phyloP scores from a whole-genome alignment of 176 grass and related monocot genomes.

The Saccharum officinarum region DNA sequence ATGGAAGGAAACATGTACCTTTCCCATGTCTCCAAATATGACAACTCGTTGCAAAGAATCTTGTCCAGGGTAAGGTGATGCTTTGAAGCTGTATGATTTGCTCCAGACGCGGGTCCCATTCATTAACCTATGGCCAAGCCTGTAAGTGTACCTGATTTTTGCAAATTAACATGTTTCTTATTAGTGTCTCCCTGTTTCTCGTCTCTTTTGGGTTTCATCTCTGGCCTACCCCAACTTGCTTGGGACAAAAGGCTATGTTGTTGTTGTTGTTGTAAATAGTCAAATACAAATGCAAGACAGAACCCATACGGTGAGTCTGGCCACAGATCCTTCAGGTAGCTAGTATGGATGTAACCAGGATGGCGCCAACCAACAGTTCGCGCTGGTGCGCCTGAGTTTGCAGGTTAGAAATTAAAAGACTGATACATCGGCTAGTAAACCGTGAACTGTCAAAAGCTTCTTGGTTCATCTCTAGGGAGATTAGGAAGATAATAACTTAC shows the following conservation, averaged over 20 bases:
- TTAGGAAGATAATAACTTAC: conserved; percentile 31
- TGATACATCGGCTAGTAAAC: neutral
- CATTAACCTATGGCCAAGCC: conserved; percentile 66
- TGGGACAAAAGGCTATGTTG: too few relatives aligned
- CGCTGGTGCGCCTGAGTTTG: conserved; percentile 66
- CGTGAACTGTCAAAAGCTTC: conserved; percentile 4
- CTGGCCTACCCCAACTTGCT: neutral
- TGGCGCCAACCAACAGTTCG: conserved; percentile 92
- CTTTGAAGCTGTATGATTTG: conserved; percentile 68
- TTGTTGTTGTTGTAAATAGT: too few relatives aligned
- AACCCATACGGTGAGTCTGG: conserved; percentile 63
- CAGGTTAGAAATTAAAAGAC: conserved; percentile 16
- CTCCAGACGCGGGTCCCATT: conserved; percentile 72
- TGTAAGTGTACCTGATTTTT: conserved; percentile 73
- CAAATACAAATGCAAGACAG: conserved; percentile 7
- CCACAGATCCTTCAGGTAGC: conserved; percentile 91
- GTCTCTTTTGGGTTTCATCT: too few relatives aligned
- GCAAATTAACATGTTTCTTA: neutral
- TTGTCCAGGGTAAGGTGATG: conserved; percentile 86
- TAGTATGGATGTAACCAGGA: conserved; percentile 93
- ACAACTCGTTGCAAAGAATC: conserved; percentile 76
- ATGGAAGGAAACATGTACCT: conserved; percentile 48
- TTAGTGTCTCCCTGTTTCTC: too few relatives aligned
- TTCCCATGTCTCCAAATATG: conserved; percentile 97
- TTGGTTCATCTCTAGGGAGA: neutral